Base-by-base conservation (phyloP, 306 rosid species). In the Begonia fuchsioides region DNA sequence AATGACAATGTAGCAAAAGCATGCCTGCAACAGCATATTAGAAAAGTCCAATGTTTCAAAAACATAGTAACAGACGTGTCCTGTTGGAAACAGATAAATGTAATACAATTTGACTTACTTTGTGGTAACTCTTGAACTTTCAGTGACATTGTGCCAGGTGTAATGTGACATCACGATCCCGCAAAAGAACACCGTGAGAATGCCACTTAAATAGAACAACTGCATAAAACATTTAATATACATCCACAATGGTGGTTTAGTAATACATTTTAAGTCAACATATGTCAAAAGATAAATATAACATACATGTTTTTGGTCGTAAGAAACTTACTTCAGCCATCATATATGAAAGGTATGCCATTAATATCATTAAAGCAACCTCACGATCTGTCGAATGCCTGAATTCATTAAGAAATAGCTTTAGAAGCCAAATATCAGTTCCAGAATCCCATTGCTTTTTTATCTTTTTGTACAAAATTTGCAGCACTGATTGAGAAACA, bases 141-240 rank as follows among this genome's bases (percentile, higher is more conserved):
- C 80, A 17, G 84, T 74, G 49, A 88, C 70, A 43, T 88, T 81
- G 56, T 81, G 75, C 86, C 93, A 88, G 12, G 90, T 93, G 61
- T 81, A 88, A 59, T 81, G 95, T 12, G 95, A 88, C 93, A 88
- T 84, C 54, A 85, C 43, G 73, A 88, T 68, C 54, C 93, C 97
- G 54, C 95, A 81, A 57, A 88, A 88, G 93, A 88, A 88, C 56
- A 88, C 86, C 3, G 95, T 88, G 70, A 88, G 95, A 56, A 88
- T 88, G 66, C 97, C 97, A 63, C 97, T 88, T 54, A 88, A 77
- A 40, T 74, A 71, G 17, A 70, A 49, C 58, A 84, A 61, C 97
- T 84, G 78, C 62, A 68, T n/a, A 44, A 41, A 6, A 11, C 12
- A 41, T 41, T 41, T 41, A 41, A n/a, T 41, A 10, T 11, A 41